Evolutionary conservation across 2,329 filamentous ascomycete species (phyloP).

Genomic region (Fusarium verticillioides): DNA sequence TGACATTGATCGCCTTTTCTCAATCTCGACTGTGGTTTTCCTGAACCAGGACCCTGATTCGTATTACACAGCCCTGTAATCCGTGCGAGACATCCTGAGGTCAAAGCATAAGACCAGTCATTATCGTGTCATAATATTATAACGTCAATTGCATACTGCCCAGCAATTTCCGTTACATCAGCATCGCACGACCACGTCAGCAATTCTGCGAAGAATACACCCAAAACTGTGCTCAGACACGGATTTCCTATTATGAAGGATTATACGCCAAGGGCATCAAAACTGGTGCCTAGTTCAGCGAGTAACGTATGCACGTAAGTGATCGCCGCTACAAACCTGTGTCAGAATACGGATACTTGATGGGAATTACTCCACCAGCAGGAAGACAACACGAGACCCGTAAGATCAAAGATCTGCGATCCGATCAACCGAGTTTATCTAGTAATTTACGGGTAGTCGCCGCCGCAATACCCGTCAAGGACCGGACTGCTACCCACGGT

Average conservation of each 20-base stretch:
- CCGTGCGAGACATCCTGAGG: neutral
- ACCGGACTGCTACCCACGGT: slow-evolving; percentile 2
- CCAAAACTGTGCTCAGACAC: neutral
- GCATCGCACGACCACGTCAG: neutral
- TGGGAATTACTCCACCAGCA: slow-evolving; percentile 10
- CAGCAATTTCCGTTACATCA: neutral
- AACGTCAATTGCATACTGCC: neutral
- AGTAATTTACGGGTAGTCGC: neutral
- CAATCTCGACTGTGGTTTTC: neutral
- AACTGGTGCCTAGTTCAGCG: neutral
- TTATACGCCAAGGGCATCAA: neutral
- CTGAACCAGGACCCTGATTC: neutral
- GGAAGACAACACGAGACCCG: slow-evolving; percentile 22
- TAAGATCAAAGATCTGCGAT: slow-evolving; percentile 29
- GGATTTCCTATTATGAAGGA: neutral
- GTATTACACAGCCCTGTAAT: neutral
- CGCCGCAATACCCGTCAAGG: slow-evolving; percentile 1
- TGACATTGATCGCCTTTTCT: neutral
- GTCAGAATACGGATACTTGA: neutral
- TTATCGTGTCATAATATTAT: slow-evolving; percentile 5
- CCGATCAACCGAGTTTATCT: slow-evolving; percentile 22
- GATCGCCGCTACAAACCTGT: neutral
- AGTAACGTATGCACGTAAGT: neutral
- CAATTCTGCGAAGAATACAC: neutral
- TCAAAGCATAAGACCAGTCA: slow-evolving; percentile 3